These are phyloP conservation scores for Selaginella moellendorffii DNA, from an alignment of 75 land plant species.

Conservation along the genomic window DNA sequence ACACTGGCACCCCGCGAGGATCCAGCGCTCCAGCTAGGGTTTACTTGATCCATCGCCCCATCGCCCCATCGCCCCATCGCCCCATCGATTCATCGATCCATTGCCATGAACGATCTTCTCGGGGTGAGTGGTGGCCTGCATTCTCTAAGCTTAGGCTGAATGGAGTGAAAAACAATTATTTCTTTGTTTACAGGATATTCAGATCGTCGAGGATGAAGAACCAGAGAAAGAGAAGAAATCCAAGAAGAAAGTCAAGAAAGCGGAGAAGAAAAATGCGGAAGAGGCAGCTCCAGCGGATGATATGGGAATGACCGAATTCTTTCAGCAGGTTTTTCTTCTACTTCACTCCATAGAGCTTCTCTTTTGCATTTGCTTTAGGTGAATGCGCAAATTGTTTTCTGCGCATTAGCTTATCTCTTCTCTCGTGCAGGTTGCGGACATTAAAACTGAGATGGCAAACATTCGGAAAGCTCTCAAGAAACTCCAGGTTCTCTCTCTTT, in stretches of 20 bases:
- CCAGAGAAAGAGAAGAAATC: not conserved
- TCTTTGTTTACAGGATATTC: not conserved
- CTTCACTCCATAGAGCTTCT: too few species aligned
- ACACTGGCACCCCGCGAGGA: too few species aligned
- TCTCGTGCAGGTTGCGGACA: constrained; percentile 40
- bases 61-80: too few species aligned
- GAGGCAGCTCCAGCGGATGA: not conserved
- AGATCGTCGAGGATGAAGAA: not conserved
- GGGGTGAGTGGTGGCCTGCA: not conserved
- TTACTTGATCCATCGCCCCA: too few species aligned
- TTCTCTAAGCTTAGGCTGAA: not conserved
- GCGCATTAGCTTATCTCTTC: not conserved
- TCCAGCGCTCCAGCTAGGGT: too few species aligned
- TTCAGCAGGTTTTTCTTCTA: constrained; percentile 25
- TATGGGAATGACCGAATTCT: constrained; percentile 15
- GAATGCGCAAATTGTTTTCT: not conserved
- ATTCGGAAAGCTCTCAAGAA: constrained; percentile 42
- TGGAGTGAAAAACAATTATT: not conserved
- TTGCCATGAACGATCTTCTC: not conserved
- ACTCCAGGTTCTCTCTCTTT: constrained; percentile 37
- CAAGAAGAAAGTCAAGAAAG: too few species aligned
- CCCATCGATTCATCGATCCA: too few species aligned
- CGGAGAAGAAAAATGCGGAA: too few species aligned
- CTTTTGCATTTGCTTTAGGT: not conserved
- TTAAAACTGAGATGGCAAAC: constrained; percentile 50